phyloP scores from a whole-genome alignment of 2,329 filamentous ascomycete species.

The Pseudogymnoascus pannorum region DNA sequence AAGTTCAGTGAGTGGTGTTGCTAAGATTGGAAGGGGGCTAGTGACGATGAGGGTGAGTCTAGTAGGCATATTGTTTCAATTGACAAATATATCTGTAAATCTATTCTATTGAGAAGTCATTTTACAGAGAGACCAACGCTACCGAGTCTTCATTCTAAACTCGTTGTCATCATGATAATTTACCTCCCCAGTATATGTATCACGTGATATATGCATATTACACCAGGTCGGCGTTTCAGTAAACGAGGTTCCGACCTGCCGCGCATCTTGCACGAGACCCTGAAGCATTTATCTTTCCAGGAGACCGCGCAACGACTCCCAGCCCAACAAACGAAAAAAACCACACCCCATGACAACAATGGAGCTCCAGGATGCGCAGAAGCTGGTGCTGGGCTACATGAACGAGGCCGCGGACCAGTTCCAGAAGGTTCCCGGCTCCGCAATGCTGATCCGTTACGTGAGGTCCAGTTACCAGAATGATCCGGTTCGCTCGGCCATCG shows the following conservation, averaged over 20 bases:
- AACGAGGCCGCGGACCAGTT: slow-evolving; percentile 57
- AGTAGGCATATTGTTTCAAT: neutral
- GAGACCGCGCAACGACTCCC: slow-evolving; percentile 12
- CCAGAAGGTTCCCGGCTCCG: slow-evolving; percentile 86
- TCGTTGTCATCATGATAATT: neutral
- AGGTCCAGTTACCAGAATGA: slow-evolving; percentile 97
- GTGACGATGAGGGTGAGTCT: neutral
- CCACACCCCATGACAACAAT: slow-evolving; percentile 34
- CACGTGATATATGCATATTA: neutral
- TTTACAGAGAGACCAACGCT: neutral
- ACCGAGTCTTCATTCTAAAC: neutral
- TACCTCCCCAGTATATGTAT: neutral
- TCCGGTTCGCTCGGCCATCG: slow-evolving; percentile 85
- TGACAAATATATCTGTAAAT: neutral
- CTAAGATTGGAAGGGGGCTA: neutral
- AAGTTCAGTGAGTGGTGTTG: neutral
- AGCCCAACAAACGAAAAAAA: slow-evolving; percentile 4
- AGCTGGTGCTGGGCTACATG: slow-evolving; percentile 44
- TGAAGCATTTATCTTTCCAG: neutral
- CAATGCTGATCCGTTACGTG: slow-evolving; percentile 90
- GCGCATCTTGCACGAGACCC: neutral
- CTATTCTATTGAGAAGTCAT: neutral
- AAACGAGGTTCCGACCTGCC: slow-evolving; percentile 3
- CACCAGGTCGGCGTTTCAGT: neutral
- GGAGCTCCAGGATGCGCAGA: slow-evolving; percentile 57